These are phyloP conservation scores for Exophiala oligosperma DNA, from an alignment of 2,329 filamentous ascomycete genomes.

Conservation along the genomic window DNA sequence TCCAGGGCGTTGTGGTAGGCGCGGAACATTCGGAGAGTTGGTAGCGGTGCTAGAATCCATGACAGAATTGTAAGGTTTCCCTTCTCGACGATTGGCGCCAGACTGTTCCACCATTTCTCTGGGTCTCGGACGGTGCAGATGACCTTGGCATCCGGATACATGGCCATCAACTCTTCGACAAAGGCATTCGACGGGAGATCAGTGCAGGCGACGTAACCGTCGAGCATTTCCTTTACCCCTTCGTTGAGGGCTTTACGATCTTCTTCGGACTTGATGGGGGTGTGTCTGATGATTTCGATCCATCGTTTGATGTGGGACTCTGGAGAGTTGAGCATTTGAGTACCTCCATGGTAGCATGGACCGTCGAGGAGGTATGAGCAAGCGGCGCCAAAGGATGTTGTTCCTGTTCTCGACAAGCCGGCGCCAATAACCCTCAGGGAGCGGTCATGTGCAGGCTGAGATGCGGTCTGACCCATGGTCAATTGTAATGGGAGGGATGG, in stretches of 20 bases:
- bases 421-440: slow-evolving; percentile 27
- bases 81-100: slow-evolving; percentile 29
- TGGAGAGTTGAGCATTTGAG: slow-evolving; percentile 33
- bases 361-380: slow-evolving; percentile 50
- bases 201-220: slow-evolving; percentile 49
- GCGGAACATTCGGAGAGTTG: slow-evolving; percentile 27
- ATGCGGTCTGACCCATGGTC: slow-evolving; percentile 28
- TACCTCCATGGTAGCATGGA: slow-evolving; percentile 53
- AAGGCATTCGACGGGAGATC: slow-evolving; percentile 47
- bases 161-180: slow-evolving; percentile 46
- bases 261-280: slow-evolving; percentile 26
- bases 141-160: slow-evolving; percentile 53
- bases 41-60: slow-evolving; percentile 27
- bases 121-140: slow-evolving; percentile 45
- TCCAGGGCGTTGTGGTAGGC: slow-evolving; percentile 29
- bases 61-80: slow-evolving; percentile 27
- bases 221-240: slow-evolving; percentile 37
- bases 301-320: slow-evolving; percentile 31
- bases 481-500: neutral
- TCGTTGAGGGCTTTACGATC: slow-evolving; percentile 33
- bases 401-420: slow-evolving; percentile 47
- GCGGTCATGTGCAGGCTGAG: slow-evolving; percentile 22
- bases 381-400: slow-evolving; percentile 51
- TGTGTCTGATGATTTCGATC: slow-evolving; percentile 30
- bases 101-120: slow-evolving; percentile 43